Base-by-base conservation (phyloP, 306 rosid genomes). In the Castanea crenata region DNA sequence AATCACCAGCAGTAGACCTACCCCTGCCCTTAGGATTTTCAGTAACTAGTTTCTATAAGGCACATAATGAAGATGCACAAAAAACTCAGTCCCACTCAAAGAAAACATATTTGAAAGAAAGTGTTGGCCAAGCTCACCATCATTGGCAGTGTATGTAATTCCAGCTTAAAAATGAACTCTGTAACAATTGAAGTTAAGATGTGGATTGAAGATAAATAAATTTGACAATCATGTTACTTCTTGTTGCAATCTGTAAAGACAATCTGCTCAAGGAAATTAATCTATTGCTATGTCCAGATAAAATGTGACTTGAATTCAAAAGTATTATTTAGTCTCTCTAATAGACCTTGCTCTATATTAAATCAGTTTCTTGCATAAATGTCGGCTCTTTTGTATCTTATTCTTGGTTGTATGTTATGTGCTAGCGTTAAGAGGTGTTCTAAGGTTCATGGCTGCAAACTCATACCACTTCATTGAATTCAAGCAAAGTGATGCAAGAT, bases 101-200 rank as follows among this genome's bases (percentile, higher is more conserved):
- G 97, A 89, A 76, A 95, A 91, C 98, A 95, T 86, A 72, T 87
- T 92, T 4, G 98, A 92, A 75, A 81, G 67, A 61, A 95, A 61
- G 49, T 83, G 88, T 75, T 90, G 86, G 71, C 82, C 90, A 71
- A 71, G 72, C 86, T 88, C 90, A 31, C 76, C 88, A 71, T 89
- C 72, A 16, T 77, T 85, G 64, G 87, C 75, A 46, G 85, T 86
- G 76, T 91, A 90, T 97, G 92, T 92, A 77, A 91, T 92, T 86
- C 98, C 99, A 83, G 98, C 98, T 91, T 92, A 94, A 88, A 92
- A 89, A 85, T 65, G 71, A 86, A 85, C 79, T 81, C 97, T 92
- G 93, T 86, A 84, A 75, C 83, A 88, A 81, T 80, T 83, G 83
- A 78, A 80, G 84, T 82, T 91, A 82, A 85, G 86, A 84, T 84